Percentiles rank a stretch among this genome's conserved stretches.
These are phyloP conservation scores for Ophiostoma quercus DNA, from an alignment of 2,329 filamentous ascomycete species.

Conservation along the genomic window DNA sequence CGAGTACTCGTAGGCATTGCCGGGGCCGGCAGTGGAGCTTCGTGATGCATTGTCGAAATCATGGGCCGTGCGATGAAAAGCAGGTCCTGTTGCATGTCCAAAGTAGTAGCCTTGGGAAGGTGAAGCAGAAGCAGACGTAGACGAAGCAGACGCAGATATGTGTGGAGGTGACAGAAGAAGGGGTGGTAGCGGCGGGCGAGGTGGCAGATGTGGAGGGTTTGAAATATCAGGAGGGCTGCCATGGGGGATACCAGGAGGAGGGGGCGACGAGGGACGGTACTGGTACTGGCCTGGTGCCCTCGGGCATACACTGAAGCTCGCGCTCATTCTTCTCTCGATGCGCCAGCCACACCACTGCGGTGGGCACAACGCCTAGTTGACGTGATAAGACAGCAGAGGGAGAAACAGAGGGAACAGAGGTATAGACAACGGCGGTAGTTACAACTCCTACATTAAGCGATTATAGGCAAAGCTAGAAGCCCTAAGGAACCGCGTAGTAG, in stretches of 20 bases:
- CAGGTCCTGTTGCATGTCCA: background rate
- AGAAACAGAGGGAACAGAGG: background rate
- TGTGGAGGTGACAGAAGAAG: background rate
- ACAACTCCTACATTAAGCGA: background rate
- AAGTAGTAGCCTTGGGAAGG: background rate
- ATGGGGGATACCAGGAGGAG: background rate
- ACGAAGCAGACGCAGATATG: too few species aligned
- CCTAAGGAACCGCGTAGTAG: background rate
- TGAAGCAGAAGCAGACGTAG: background rate
- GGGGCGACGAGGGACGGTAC: conserved; percentile 15
- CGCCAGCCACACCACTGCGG: conserved; percentile 18
- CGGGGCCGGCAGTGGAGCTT: conserved; percentile 34
- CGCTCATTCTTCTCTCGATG: conserved; percentile 14
- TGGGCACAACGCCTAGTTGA: conserved; percentile 17
- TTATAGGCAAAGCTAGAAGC: background rate
- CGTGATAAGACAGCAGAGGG: background rate
- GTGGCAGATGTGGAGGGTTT: conserved; percentile 1
- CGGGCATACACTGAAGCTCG: conserved; percentile 16
- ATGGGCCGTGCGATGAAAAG: background rate
- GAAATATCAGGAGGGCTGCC: background rate
- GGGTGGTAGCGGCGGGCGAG: background rate
- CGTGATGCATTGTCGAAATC: conserved; percentile 20
- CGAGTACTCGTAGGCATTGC: conserved; percentile 13
- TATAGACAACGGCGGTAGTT: background rate
- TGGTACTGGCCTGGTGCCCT: conserved; percentile 18